Percentiles rank a stretch among this genome's conserved stretches.
phyloP scores from a whole-genome alignment of 108 stramenopile genomes.

The Bacterosira constricta region DNA sequence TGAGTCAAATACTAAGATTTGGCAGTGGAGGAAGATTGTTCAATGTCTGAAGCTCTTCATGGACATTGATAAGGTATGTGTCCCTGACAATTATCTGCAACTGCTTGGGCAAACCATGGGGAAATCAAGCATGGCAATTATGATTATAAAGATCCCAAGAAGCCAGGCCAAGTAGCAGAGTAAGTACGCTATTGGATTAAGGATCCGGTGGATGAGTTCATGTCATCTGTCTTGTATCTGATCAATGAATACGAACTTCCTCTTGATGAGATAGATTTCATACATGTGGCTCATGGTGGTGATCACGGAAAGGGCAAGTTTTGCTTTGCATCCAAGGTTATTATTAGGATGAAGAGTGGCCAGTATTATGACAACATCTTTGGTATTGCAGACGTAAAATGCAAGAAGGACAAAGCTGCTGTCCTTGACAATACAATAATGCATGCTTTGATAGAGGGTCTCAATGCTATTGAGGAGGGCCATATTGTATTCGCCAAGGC shows the following conservation, averaged over 20 bases:
- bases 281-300: constrained; percentile 7
- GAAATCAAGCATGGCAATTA: neutral
- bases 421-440: neutral
- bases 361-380: neutral
- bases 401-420: neutral
- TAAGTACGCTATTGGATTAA: too few relatives aligned
- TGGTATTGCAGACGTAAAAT: neutral
- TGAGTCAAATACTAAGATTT: neutral
- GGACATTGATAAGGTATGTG: neutral
- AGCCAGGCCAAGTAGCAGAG: neutral
- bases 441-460: too few relatives aligned
- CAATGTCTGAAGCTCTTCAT: constrained; percentile 1
- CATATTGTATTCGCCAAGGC: too few relatives aligned
- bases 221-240: too few relatives aligned
- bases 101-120: neutral
- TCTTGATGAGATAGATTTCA: constrained; percentile 10
- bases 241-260: too few relatives aligned
- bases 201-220: neutral
- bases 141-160: neutral
- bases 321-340: neutral
- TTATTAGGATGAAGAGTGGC: neutral
- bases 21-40: neutral
- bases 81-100: neutral
- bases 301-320: constrained; percentile 20
- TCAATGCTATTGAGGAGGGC: too few relatives aligned